Conservation (phyloP, 2,329 filamentous ascomycete species). For the Cordyceps tenuipes region DNA sequence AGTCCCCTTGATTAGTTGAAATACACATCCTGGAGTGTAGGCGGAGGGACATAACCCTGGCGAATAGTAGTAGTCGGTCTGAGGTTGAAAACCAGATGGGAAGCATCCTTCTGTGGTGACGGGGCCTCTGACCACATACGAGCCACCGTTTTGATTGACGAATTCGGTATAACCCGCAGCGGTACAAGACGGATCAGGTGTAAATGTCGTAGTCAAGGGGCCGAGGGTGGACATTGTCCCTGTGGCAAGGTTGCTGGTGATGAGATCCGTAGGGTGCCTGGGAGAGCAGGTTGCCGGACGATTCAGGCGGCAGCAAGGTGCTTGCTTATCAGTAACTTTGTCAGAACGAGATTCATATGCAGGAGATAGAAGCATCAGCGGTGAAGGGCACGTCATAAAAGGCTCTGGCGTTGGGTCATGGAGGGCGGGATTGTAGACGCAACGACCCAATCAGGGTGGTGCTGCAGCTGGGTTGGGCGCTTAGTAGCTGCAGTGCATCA, state of each 20-base stretch:
- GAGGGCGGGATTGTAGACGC: neutral
- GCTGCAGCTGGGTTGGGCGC: neutral
- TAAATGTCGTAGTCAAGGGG: neutral
- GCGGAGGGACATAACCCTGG: neutral
- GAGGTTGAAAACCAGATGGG: neutral
- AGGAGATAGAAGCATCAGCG: neutral
- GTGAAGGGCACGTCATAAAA: neutral
- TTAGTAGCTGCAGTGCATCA: neutral
- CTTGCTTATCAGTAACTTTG: no score
- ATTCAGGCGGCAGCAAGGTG: no score
- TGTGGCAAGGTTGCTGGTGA: neutral
- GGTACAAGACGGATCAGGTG: neutral
- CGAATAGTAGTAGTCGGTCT: neutral
- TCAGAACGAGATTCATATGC: neutral
- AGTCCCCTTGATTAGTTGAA: neutral
- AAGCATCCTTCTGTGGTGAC: neutral
- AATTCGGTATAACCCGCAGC: neutral
- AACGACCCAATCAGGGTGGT: neutral
- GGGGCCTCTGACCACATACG: neutral
- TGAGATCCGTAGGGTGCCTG: neutral
- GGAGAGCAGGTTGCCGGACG: neutral
- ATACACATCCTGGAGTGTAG: neutral
- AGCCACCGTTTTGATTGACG: neutral
- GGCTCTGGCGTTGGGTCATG: neutral
- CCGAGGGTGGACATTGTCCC: neutral